Conservation (phyloP, 768 basidiomycete genomes). For the Lactarius tabidus region DNA sequence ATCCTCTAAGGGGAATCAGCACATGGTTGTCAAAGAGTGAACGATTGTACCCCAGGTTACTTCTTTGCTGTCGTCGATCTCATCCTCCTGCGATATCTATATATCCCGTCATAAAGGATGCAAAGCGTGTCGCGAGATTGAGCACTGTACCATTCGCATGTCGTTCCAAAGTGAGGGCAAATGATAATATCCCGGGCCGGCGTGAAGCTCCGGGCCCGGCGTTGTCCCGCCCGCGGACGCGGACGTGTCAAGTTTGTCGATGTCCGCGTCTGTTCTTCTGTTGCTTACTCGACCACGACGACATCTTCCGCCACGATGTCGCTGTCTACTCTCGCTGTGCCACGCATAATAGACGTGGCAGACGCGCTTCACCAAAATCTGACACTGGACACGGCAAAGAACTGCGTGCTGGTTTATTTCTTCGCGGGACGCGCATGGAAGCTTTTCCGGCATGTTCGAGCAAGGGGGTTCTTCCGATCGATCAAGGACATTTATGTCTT, state of each 20-base stretch:
- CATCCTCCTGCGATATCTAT: conserved; percentile 73
- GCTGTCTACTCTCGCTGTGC: conserved; percentile 16
- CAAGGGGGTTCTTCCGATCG: conserved; percentile 51
- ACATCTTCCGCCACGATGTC: neutral
- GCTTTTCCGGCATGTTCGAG: conserved; percentile 57
- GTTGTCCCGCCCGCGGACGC: neutral
- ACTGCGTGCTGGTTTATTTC: conserved; percentile 56
- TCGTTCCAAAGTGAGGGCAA: conserved; percentile 28
- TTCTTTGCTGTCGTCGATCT: conserved; percentile 67
- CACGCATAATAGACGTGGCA: conserved; percentile 15
- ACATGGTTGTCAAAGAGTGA: neutral
- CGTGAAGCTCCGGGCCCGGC: neutral
- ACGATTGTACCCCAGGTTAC: conserved; percentile 71
- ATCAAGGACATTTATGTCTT: conserved; percentile 50
- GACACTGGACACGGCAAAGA: conserved; percentile 47
- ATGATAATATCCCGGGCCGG: neutral
- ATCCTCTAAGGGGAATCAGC: conserved; percentile 45
- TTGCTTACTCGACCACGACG: neutral
- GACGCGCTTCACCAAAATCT: conserved; percentile 1
- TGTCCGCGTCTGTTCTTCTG: neutral
- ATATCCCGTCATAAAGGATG: neutral
- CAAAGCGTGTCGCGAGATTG: neutral
- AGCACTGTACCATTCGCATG: conserved; percentile 52
- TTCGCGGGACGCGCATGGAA: conserved; percentile 49
- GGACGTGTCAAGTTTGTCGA: neutral